phyloP scores from a whole-genome alignment of 2,329 filamentous ascomycete species.

The Neophaeococcomyces aloes region DNA sequence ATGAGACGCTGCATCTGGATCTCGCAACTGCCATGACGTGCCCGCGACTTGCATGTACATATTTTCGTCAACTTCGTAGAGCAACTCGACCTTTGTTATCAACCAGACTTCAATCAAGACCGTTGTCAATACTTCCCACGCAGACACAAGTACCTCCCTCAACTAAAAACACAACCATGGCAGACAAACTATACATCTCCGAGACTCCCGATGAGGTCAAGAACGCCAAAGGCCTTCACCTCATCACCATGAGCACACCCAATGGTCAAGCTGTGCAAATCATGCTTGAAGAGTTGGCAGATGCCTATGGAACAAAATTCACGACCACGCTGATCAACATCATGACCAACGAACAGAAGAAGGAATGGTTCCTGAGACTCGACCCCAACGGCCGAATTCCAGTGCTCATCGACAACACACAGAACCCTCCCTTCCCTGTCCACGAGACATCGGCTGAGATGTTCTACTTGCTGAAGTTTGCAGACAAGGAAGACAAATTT shows the following conservation, averaged over 20 bases:
- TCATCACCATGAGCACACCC: constrained; percentile 42
- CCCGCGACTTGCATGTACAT: neutral
- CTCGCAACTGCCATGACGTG: neutral
- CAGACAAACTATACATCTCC: constrained; percentile 33
- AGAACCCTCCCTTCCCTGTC: constrained; percentile 40
- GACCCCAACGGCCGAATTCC: constrained; percentile 36
- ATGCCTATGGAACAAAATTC: constrained; percentile 41
- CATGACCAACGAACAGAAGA: constrained; percentile 45
- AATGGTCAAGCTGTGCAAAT: constrained; percentile 46
- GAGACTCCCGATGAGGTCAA: constrained; percentile 38
- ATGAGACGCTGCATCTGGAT: neutral
- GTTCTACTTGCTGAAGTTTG: constrained; percentile 42
- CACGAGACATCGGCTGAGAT: constrained; percentile 45
- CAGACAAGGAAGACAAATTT: constrained; percentile 41
- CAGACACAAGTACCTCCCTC: neutral
- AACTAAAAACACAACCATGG: constrained; percentile 23
- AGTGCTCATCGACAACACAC: constrained; percentile 41
- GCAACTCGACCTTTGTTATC: neutral
- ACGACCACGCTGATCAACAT: constrained; percentile 41
- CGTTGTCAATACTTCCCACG: neutral
- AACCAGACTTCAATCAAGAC: neutral
- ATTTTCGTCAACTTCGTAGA: neutral
- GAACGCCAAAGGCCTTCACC: constrained; percentile 41
- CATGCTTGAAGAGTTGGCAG: constrained; percentile 45
- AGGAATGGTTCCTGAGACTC: constrained; percentile 33